These are phyloP conservation scores for Nakazawaea wyomingensis DNA, from an alignment of 805 yeast species.

Conservation along the genomic window DNA sequence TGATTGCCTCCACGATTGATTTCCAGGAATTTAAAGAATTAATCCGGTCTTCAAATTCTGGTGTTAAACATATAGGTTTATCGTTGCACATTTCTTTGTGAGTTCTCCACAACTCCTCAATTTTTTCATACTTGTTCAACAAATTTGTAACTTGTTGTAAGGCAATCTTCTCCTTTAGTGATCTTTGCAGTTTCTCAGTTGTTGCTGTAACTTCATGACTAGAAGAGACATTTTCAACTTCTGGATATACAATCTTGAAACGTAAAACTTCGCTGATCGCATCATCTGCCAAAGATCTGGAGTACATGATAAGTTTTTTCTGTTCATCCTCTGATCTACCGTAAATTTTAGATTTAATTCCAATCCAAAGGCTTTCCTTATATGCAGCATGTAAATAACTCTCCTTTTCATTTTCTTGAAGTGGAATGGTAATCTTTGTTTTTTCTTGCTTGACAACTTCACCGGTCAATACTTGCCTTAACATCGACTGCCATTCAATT, in stretches of 20 bases:
- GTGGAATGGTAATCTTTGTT: constrained; percentile 58
- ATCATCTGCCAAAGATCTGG: constrained; percentile 68
- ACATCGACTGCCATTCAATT: constrained; percentile 94
- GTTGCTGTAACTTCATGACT: not conserved
- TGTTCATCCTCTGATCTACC: constrained; percentile 82
- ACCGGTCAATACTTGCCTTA: constrained; percentile 85
- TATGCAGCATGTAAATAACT: constrained; percentile 47
- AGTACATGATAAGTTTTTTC: constrained; percentile 56
- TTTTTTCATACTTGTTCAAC: constrained; percentile 56
- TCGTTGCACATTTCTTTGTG: constrained; percentile 72
- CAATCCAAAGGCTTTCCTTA: constrained; percentile 81
- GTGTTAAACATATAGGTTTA: constrained; percentile 63
- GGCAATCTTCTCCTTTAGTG: constrained; percentile 29
- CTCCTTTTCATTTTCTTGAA: constrained; percentile 36
- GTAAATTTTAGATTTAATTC: constrained; percentile 73
- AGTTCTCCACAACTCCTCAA: constrained; percentile 77
- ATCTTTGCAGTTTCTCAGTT: constrained; percentile 2
- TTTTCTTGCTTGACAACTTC: constrained; percentile 92
- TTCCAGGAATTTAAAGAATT: constrained; percentile 85
- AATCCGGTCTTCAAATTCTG: constrained; percentile 57
- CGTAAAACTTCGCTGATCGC: constrained; percentile 62
- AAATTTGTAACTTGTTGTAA: constrained; percentile 48
- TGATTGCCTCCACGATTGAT: constrained; percentile 65
- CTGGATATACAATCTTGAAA: constrained; percentile 50
- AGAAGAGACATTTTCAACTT: constrained; percentile 17